Evolutionary conservation across 2,329 filamentous ascomycete genomes (phyloP).

Genomic region (Diplodia seriata): DNA sequence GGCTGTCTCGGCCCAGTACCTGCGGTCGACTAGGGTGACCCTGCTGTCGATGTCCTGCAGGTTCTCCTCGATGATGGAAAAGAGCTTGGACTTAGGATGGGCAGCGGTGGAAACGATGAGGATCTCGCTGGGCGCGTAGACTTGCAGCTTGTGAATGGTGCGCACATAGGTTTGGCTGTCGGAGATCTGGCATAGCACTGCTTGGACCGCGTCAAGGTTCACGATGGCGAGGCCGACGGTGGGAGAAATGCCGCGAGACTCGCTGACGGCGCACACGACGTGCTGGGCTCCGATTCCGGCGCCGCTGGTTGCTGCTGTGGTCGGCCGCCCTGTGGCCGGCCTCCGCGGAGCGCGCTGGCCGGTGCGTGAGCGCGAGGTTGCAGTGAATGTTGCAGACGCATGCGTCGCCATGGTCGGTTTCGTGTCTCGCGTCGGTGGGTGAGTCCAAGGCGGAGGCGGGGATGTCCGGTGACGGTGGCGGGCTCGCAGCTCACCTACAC

Average conservation of each 20-base stretch:
- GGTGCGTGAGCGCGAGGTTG: conserved; percentile 43
- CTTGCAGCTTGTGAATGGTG: conserved; percentile 83
- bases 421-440: conserved; percentile 34
- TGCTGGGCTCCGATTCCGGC: conserved; percentile 67
- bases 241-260: conserved; percentile 85
- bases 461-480: not conserved
- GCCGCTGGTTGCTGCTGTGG: conserved; percentile 64
- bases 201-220: conserved; percentile 84
- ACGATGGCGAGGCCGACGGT: conserved; percentile 86
- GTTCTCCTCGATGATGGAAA: conserved; percentile 75
- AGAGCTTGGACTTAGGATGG: conserved; percentile 74
- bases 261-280: conserved; percentile 86
- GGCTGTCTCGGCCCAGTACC: conserved; percentile 80
- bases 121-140: conserved; percentile 80
- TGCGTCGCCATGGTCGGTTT: conserved; percentile 39
- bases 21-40: conserved; percentile 72
- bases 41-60: conserved; percentile 64
- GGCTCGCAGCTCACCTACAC: not conserved
- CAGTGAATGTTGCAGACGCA: conserved; percentile 45
- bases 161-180: conserved; percentile 92
- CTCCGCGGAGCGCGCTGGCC: conserved; percentile 44
- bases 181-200: conserved; percentile 85
- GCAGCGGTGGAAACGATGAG: conserved; percentile 77
- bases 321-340: conserved; percentile 56
- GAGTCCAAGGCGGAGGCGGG: conserved; percentile 14